Evolutionary conservation across 2,329 filamentous ascomycete species (phyloP), one percentile per base, ranked within the genome.

Genomic region (Penicillium freii): DNA sequence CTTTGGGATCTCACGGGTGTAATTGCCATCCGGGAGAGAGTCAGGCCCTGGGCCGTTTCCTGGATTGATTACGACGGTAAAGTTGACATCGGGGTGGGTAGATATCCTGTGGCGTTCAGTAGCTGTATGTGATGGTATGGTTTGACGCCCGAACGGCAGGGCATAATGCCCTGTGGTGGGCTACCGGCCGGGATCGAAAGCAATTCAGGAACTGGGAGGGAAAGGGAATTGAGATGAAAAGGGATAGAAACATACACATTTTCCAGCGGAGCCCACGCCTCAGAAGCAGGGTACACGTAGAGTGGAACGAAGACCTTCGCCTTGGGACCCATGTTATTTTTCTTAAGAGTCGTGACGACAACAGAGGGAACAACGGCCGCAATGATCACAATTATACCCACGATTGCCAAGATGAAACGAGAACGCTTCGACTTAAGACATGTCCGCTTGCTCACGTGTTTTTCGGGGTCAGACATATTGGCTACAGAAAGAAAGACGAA

Each of bases 11-110:
- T 76, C 77, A 38, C 72, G 68, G 29, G 72, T 74, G 63, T 79
- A 80, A 63, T 77, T 75, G 51, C 69, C 69, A 66, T 78, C 77
- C 23, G 78, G 78, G 56, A 79, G 61, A 45, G 72, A 59, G 46
- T 69, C 63, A 52, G 68, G 71, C 66, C 80, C 81, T 65, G 77
- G 81, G 61, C 70, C 82, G 62, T 66, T 79, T 60, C 74, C 74
- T 67, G 77, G 74, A 58, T 82, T 82, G 57, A 82, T 77, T 56
- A 79, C 73, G 31, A 81, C 75, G 43, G 81, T 82, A 63, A 82
- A 82, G 54, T 80, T 73, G 62, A 77, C 66, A 53, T 72, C 62
- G 34, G 75, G 75, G 62, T 78, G 67, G n/a, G 65, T 53, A 55
- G 69, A 66, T 40, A 77, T 71, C 59, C 74, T 77, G 65, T 62